Base-by-base conservation (phyloP, 108 stramenopile genomes). In the Cyclostephanos invisitatus region DNA sequence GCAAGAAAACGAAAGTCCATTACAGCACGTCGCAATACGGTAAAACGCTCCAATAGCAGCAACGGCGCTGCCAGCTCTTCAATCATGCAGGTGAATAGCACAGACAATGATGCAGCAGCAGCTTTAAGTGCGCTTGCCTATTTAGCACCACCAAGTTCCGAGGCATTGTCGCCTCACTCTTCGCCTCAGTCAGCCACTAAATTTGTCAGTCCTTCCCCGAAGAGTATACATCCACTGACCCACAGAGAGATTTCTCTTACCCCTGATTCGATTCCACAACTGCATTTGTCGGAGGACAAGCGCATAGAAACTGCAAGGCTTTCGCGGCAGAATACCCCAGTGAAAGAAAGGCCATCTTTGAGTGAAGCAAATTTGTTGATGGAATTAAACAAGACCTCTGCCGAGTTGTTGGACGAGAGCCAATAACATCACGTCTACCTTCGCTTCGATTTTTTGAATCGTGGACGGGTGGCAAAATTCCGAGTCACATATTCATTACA, bases 171-270 rank as follows among this genome's bases (percentile, higher is more conserved):
- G 7, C 70, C 70, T 42, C 36, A 38, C 21, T 32, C 48, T 20
- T 56, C 70, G 14, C 36, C 70, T 44, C 46, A 32, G 22, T 48
- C 68, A 36, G 66, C 42, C 21, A 62, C 32, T 28, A 61, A 40
- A n/a, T 67, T 79, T 63, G 72, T 79, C 14, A 79, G 71, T 49
- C 78, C 78, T 63, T 73, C 71, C 15, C 78, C 78, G 5, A 79
- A 68, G 62, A 79, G 50, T 42, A 24, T 35, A 22, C 18, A 48
- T 56, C 36, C 51, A 17, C 21, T 21, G 22, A 57, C 9, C 51
- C 49, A 38, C 25, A 51, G 29, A 29, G 37, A 46, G 18, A 64
- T 57, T 27, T 38, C 35, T 37, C 25, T 22, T 9, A 53, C 53
- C 8, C 51, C 65, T 1, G 55, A 67, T 21, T 49, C 67, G 28